Base-by-base conservation (phyloP, 306 rosid species). In the Quercus glauca region DNA sequence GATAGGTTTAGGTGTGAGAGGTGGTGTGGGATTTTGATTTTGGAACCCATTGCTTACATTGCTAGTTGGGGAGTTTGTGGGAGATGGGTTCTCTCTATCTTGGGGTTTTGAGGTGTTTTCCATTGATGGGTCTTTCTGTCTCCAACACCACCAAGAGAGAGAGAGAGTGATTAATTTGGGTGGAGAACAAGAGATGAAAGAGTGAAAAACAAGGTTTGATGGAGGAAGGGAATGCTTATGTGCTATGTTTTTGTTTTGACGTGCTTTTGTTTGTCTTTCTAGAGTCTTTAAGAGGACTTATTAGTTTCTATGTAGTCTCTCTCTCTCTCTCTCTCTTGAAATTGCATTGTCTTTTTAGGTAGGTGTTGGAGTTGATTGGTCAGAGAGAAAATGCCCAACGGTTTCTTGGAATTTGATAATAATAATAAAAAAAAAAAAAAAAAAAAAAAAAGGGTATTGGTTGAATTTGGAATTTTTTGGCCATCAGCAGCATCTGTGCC, bases 61-160 rank as follows among this genome's bases (percentile, higher is more conserved):
- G 89, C 88, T 90, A 71, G 56, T 91, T 29, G 94, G 94, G 25
- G 97, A 91, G 86, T 85, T 89, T 70, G 80, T 78, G 4, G 90
- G 85, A 65, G 93, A 76, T 33, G 87, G 90, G 81, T 83, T 88
- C 70, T 90, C 94, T 83, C 87, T 83, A 0, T 92, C 97, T 19
- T 82, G 87, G 73, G 80, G 8, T 84, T 84, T 95, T 37, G 98
- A 87, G 57, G 77, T 64, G 86, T 78, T 89, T 78, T 95, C 98
- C 97, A 93, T 91, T 73, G 87, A 82, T 72, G 88, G 80, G 81
- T 74, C 5, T 68, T 70, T 79, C 55, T 73, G 18, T 69, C n/a
- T 49, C 65, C 55, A 59, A 70, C 20, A n/a, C 70, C 76, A 55
- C 74, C 59, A 41, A 25, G 67, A 72, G 29, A 74, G 33, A 75